phyloP scores from a whole-genome alignment of 2,329 filamentous ascomycete genomes.

The Pezicula carpinea region DNA sequence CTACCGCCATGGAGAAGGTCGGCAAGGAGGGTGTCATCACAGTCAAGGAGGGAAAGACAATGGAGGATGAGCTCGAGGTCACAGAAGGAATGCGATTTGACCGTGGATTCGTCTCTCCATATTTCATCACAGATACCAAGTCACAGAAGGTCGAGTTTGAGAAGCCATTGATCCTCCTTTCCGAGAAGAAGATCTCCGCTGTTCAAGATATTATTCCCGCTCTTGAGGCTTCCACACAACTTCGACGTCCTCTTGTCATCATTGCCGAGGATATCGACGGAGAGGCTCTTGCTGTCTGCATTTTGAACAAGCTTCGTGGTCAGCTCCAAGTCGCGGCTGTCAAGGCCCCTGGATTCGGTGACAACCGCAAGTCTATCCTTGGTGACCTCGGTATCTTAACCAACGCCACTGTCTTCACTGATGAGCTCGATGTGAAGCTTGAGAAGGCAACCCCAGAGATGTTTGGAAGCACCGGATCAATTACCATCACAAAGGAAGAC shows the following conservation, averaged over 20 bases:
- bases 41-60: conserved; percentile 99
- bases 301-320: conserved; percentile 99
- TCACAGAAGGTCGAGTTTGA: conserved; percentile 98
- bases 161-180: conserved; percentile 97
- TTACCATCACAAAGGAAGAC: conserved; percentile 99
- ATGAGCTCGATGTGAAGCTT: conserved; percentile 98
- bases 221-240: conserved; percentile 93
- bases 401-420: conserved; percentile 95
- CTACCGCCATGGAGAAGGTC: conserved; percentile 99
- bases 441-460: conserved; percentile 96
- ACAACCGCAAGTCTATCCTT: conserved; percentile 99
- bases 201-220: conserved; percentile 98
- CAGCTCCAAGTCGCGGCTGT: conserved; percentile 98
- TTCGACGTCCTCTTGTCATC: conserved; percentile 93
- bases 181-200: conserved; percentile 99
- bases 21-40: conserved; percentile 99
- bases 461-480: conserved; percentile 94
- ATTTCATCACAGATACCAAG: conserved; percentile 99
- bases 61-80: conserved; percentile 94
- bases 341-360: conserved; percentile 98
- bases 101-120: conserved; percentile 95
- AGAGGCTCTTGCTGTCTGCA: conserved; percentile 97
- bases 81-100: conserved; percentile 99
- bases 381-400: conserved; percentile 94
- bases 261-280: conserved; percentile 99